phyloP scores from a whole-genome alignment of 2,329 filamentous ascomycete genomes.

The Sporothrix brunneoviolacea region DNA sequence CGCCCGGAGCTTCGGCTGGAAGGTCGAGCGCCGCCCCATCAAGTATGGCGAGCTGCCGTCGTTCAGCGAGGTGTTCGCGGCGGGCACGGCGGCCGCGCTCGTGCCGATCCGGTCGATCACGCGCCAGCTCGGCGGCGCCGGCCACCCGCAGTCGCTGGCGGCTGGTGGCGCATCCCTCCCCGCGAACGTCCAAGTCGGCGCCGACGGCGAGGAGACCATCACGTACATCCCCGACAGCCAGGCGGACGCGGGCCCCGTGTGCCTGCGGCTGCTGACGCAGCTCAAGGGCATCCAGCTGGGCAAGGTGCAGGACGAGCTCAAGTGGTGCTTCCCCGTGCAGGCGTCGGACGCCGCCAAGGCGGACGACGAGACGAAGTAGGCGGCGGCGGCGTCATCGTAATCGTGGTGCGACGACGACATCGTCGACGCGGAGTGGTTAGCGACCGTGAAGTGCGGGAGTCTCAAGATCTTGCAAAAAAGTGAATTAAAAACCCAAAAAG shows the following conservation, averaged over 20 bases:
- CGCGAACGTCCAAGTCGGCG: constrained; percentile 31
- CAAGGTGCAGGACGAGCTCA: constrained; percentile 67
- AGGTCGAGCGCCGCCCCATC: constrained; percentile 70
- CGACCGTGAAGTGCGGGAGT: no score
- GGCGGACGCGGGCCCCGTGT: constrained; percentile 67
- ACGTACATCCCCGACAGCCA: constrained; percentile 48
- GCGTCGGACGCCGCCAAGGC: constrained; percentile 38
- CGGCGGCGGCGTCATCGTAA: no score
- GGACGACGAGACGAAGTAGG: background rate
- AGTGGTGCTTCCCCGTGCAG: constrained; percentile 55
- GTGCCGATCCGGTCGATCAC: constrained; percentile 91
- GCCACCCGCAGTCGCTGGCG: constrained; percentile 35
- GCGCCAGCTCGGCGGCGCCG: constrained; percentile 43
- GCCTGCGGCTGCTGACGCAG: constrained; percentile 63
- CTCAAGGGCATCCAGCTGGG: constrained; percentile 84
- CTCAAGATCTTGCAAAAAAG: no score
- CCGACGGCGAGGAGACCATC: constrained; percentile 43
- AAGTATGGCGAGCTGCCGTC: constrained; percentile 50
- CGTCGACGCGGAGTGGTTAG: no score
- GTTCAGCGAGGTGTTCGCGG: constrained; percentile 76
- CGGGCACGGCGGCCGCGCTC: constrained; percentile 83
- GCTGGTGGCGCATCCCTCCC: constrained; percentile 24
- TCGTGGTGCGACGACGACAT: no score
- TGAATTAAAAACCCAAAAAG: no score
- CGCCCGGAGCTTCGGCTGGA: constrained; percentile 72